Conservation (phyloP, 495 filamentous ascomycete genomes). For the Trichocladium antarcticum region DNA sequence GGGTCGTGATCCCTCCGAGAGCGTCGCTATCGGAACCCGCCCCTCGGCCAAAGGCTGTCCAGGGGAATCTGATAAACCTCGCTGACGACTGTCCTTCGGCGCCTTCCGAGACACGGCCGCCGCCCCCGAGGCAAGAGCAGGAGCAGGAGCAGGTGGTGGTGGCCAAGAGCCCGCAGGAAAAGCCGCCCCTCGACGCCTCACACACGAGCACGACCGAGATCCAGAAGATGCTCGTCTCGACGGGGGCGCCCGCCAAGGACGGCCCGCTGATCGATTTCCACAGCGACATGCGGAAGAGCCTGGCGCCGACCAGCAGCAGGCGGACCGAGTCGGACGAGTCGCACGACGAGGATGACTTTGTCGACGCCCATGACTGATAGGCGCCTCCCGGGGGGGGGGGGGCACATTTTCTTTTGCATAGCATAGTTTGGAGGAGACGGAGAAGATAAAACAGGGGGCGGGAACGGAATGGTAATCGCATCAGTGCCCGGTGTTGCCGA, state of each 20-base stretch:
- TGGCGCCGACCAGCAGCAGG: conserved; percentile 27
- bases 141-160: too few species aligned
- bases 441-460: neutral
- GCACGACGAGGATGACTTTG: conserved; percentile 22
- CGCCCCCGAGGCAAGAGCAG: too few species aligned
- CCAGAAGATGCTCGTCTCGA: conserved; percentile 30
- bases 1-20: conserved; percentile 31
- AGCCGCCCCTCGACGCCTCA: conserved; percentile 14
- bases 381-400: neutral
- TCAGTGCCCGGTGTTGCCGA: neutral
- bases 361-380: conserved; percentile 22
- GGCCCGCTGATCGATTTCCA: conserved; percentile 42
- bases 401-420: neutral
- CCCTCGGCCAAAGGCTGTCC: conserved; percentile 3
- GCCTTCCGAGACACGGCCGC: too few species aligned
- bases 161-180: neutral
- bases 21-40: conserved; percentile 10
- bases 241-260: conserved; percentile 25
- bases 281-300: conserved; percentile 35
- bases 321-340: conserved; percentile 20
- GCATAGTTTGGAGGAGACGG: neutral
- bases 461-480: neutral
- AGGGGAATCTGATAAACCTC: conserved; percentile 37
- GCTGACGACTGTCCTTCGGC: conserved; percentile 24
- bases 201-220: conserved; percentile 30